Conservation (phyloP, 257 asterid genomes). For the Nicotiana knightiana region DNA sequence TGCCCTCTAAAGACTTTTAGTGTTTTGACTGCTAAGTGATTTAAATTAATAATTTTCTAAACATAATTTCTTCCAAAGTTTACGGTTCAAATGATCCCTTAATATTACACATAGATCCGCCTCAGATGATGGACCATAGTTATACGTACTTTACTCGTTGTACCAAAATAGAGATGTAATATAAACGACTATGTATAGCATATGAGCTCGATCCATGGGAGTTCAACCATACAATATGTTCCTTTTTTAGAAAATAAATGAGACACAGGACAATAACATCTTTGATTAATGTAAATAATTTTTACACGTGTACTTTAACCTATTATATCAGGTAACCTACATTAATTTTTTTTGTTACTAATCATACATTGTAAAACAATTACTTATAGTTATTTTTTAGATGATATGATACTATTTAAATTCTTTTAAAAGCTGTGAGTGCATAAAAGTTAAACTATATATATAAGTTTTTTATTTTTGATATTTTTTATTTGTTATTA, state of each 20-base stretch:
- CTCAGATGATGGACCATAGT: too few species aligned
- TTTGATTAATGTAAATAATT: not conserved
- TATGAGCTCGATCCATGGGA: not conserved
- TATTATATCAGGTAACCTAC: not conserved
- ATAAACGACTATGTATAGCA: not conserved
- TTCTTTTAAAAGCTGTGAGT: not conserved
- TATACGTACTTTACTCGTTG: too few species aligned
- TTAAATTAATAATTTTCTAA: too few species aligned
- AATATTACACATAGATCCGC: too few species aligned
- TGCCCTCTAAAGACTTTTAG: too few species aligned
- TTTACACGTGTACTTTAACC: not conserved
- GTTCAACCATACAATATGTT: not conserved
- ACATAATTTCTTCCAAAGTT: too few species aligned
- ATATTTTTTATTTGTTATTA: not conserved
- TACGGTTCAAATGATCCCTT: too few species aligned
- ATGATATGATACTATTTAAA: not conserved
- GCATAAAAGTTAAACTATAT: not conserved
- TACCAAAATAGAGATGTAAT: not conserved
- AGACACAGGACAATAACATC: not conserved
- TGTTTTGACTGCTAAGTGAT: too few species aligned
- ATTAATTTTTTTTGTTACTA: not conserved
- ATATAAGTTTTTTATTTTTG: not conserved
- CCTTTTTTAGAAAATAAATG: not conserved
- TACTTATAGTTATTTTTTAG: not conserved
- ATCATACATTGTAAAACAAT: not conserved